Evolutionary conservation across 208 protist genomes (phyloP), one percentile per base, ranked within the genome.

Genomic region (Novymonas esmeraldas): DNA sequence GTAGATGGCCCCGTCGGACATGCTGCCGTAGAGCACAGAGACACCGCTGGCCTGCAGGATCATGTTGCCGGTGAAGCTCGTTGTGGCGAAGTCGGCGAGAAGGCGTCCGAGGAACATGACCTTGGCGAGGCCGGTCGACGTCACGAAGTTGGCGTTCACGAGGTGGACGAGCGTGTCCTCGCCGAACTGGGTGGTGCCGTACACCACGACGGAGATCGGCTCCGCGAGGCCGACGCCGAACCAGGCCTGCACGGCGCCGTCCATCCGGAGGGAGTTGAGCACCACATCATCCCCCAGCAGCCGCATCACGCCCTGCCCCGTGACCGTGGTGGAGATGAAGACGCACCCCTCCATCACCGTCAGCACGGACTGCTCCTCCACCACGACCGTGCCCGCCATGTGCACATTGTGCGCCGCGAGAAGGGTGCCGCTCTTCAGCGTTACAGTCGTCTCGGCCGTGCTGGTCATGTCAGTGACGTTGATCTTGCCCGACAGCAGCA

Each of bases 251-350:
- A 90, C 52, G 34, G 64, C 49, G 44, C 81, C 86, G 6, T 59
- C 61, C 61, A 89, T 46, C 16, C n/a, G 76, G 18, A 87, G 57
- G 11, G 82, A 92, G 72, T 92, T 82, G 26, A 92, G 75, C 50
- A 85, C 51, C 5, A 76, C 50, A 22, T 78, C 76, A 45, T 85
- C 71, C 22, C 81, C 86, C 28, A 61, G 38, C 13, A 92, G 39
- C 48, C 59, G 31, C 34, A 92, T 18, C 50, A 65, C 46, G 39
- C 86, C 80, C 34, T 68, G 61, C 18, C 86, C 86, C 55, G 52
- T 62, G n/a, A 84, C 57, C 38, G 46, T 76, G 22, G 75, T 44
- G 16, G 80, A 88, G 5, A 85, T 50, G 60, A 87, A 61, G 22
- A 72, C 75, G 38, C 78, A 77, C 51, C 73, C 79, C 38, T 79